Evolutionary conservation across 345 rosid species (phyloP), one percentile per base, ranked within the genome.

Genomic region (Camelina laxa): DNA sequence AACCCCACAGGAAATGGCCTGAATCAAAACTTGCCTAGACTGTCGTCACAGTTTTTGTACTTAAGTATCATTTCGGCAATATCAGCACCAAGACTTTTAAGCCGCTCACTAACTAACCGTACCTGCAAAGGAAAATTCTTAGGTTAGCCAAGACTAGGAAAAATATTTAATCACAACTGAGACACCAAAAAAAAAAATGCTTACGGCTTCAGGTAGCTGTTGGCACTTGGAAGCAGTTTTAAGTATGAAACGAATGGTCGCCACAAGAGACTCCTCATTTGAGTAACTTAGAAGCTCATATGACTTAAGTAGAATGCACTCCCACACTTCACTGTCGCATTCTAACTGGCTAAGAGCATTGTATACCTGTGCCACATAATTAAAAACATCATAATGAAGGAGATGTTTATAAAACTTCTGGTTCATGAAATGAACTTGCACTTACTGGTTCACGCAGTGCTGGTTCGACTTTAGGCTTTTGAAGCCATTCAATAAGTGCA

Each of bases 151-250:
- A 33, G 21, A 4, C 15, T 67, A 55, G 30, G 55, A 70, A 44
- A 27, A 70, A 59, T 60, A 64, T 64, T 17, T 30, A 35, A 36
- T 22, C 22, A 30, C 36, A 53, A 35, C 60, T 27, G 30, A 27
- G 30, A 27, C 30, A 27, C 30, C 30, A 27, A 36, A 45, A 59
- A 10, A 65, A 24, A n/a, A 60, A 66, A 69, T 60, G 73, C 87
- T 62, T 88, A 96, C 99, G 19, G 98, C 99, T 81, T 92, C 87
- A 62, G 93, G 92, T 79, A 96, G 90, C 73, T 86, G 89, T 75
- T 89, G 92, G 82, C 97, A 88, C 75, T 87, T 91, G 22, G 90
- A 89, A 67, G 97, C 98, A 76, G 96, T 89, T 77, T 88, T 96
- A 79, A 91, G 84, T 72, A 87, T 79, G 69, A 96, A 96, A 82